Evolutionary conservation across 306 rosid species (phyloP), one percentile per base, ranked within the genome.

Genomic region (Trichosanthes truncata): DNA sequence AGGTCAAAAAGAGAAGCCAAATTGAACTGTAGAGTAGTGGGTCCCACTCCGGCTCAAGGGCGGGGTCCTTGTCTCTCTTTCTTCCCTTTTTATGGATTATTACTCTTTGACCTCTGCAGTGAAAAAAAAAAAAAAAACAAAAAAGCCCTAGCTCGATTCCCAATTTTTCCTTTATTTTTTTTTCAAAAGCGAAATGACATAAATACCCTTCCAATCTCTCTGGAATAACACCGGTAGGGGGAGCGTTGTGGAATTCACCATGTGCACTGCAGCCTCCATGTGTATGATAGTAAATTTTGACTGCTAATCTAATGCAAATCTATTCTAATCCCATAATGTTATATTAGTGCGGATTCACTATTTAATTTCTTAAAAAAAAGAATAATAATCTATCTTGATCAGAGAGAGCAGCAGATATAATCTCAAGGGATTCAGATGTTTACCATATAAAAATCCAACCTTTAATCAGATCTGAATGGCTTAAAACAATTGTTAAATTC

Each of bases 361-460:
- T 56, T 25, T 0, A 11, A 12, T 48, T 10, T 60, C 12, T 31
- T 26, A 2, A 25, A 6, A 43, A 41, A 23, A 69, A 4, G 59
- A 73, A 46, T 15, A 73, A 73, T 49, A 46, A 48, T 48, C 26
- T 73, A 48, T 73, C 78, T 73, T 48, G 60, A 29, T 48, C 78
- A 25, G 56, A 67, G 74, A 71, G 76, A 23, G 36, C 12, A 71
- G 23, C 77, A 23, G 40, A 72, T 45, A 14, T 72, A 72, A 72
- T 72, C 77, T 72, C 35, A 68, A 68, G 53, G 75, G 75, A 68
- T 68, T 21, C 75, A 68, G 52, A 13, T 68, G 75, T 41, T 66
- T 36, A 10, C 11, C 35, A 41, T 68, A 41, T 68, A 41, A 21
- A 40, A 68, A 41, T 38, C 75, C 75, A 11, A n/a, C 9, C 75